phyloP scores from a whole-genome alignment of 805 yeast genomes.

The Teunomyces kruisii region DNA sequence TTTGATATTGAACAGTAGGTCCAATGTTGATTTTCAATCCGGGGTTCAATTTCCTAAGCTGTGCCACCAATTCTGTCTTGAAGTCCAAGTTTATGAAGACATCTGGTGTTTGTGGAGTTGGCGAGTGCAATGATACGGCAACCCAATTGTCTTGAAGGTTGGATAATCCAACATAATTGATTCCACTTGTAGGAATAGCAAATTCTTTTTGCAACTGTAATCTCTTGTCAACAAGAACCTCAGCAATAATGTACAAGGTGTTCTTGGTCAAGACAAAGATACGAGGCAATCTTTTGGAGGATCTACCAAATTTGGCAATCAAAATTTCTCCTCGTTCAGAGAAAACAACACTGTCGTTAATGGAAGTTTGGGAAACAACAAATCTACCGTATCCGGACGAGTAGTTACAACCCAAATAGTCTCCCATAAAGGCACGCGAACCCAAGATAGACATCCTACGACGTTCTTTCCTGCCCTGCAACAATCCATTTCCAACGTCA shows the following conservation, averaged over 20 bases:
- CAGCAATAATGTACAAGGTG: constrained; percentile 69
- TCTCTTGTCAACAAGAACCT: constrained; percentile 61
- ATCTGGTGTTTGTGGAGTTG: constrained; percentile 65
- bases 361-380: constrained; percentile 65
- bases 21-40: constrained; percentile 65
- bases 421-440: constrained; percentile 90
- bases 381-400: constrained; percentile 70
- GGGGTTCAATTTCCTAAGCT: constrained; percentile 60
- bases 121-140: constrained; percentile 55
- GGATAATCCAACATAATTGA: constrained; percentile 67
- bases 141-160: constrained; percentile 90
- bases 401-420: constrained; percentile 83
- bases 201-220: constrained; percentile 61
- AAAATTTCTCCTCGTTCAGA: constrained; percentile 81
- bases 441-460: constrained; percentile 86
- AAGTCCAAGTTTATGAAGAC: constrained; percentile 75
- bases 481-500: constrained; percentile 73
- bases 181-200: constrained; percentile 56
- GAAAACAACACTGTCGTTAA: constrained; percentile 69
- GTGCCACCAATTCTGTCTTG: constrained; percentile 86
- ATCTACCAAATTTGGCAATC: constrained; percentile 86
- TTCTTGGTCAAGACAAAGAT: constrained; percentile 66
- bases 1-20: constrained; percentile 74
- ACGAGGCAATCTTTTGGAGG: constrained; percentile 75
- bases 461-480: constrained; percentile 81